phyloP scores from a whole-genome alignment of 495 filamentous ascomycete genomes.

The Neurospora hispaniola region DNA sequence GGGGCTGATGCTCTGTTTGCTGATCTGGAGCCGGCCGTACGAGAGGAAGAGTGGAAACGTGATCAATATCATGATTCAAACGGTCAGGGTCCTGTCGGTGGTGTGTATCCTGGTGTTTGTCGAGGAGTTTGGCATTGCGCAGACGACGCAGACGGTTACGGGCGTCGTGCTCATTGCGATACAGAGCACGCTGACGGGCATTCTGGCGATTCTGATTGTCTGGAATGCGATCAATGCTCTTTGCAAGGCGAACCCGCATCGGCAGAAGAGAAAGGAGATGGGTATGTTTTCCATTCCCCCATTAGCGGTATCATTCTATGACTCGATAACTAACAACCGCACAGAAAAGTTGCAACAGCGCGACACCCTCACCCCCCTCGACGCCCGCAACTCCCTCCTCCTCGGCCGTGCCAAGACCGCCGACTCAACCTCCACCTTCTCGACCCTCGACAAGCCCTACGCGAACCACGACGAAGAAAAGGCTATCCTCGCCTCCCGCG shows the following conservation, averaged over 20 bases:
- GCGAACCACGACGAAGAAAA: constrained; percentile 13
- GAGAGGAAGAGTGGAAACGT: constrained; percentile 76
- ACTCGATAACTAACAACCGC: constrained; percentile 5
- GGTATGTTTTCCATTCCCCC: constrained; percentile 43
- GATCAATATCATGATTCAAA: constrained; percentile 88
- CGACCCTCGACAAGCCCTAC: constrained; percentile 19
- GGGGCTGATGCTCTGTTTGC: constrained; percentile 52
- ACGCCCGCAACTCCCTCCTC: constrained; percentile 83
- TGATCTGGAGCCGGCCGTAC: constrained; percentile 80
- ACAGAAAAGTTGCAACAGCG: constrained; percentile 75
- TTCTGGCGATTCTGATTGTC: constrained; percentile 80
- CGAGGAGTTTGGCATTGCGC: constrained; percentile 78
- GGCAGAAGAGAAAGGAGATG: constrained; percentile 71
- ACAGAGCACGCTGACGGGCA: constrained; percentile 72
- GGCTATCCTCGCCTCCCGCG: neutral
- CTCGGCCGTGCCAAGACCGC: constrained; percentile 35
- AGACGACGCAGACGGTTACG: constrained; percentile 88
- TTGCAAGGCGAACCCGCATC: constrained; percentile 82
- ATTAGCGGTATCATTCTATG: neutral
- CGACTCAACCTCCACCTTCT: constrained; percentile 16
- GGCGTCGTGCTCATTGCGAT: constrained; percentile 84
- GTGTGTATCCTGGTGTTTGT: constrained; percentile 88
- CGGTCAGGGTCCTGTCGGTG: constrained; percentile 88
- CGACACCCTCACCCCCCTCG: constrained; percentile 80
- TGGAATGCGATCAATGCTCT: constrained; percentile 79